Percentiles rank a stretch among this genome's conserved stretches.
phyloP scores from a whole-genome alignment of 75 land plant genomes.

The Chamaecyparis obtusa region DNA sequence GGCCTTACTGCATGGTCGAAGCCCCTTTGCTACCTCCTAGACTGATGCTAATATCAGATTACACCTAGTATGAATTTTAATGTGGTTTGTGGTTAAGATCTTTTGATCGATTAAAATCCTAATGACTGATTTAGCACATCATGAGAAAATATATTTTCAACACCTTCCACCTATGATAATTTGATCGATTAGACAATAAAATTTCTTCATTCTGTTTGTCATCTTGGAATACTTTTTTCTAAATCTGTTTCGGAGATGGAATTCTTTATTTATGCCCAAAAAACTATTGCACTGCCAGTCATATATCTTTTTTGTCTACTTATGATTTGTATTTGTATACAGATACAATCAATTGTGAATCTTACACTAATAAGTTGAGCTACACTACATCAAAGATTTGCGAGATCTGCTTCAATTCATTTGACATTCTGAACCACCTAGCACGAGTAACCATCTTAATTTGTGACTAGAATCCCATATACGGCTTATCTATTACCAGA shows the following conservation, averaged over 20 bases:
- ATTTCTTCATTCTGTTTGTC: not conserved
- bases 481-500: not conserved
- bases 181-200: not conserved
- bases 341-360: not conserved
- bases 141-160: not conserved
- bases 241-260: not conserved
- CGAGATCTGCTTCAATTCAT: not conserved
- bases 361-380: not conserved
- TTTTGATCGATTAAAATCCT: not conserved
- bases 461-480: not conserved
- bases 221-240: not conserved
- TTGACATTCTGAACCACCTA: not conserved
- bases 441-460: not conserved
- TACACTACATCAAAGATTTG: not conserved
- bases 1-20: not conserved
- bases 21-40: not conserved
- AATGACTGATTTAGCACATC: not conserved
- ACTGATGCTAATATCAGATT: not conserved
- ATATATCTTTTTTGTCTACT: not conserved
- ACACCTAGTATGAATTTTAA: not conserved
- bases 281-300: not conserved
- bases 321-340: not conserved
- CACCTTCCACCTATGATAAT: not conserved
- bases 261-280: not conserved
- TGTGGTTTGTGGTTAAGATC: not conserved